Conservation (phyloP, 495 filamentous ascomycete species). For the Penicillium crystallinum region DNA sequence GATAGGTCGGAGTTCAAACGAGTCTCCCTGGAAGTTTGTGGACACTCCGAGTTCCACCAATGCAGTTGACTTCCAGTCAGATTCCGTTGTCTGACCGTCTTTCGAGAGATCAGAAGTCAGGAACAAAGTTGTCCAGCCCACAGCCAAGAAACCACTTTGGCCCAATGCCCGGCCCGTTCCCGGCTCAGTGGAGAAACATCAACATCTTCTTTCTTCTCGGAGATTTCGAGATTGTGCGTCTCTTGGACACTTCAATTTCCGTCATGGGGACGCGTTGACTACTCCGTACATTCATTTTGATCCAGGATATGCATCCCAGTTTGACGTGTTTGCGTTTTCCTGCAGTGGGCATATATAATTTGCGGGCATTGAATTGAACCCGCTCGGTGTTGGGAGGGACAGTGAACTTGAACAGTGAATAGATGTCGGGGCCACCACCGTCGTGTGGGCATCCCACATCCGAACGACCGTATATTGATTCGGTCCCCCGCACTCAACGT, state of each 20-base stretch:
- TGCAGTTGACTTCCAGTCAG: not conserved
- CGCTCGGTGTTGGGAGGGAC: too few species aligned
- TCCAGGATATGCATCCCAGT: constrained; percentile 22
- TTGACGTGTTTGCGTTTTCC: not conserved
- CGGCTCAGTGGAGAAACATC: not conserved
- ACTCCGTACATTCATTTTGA: too few species aligned
- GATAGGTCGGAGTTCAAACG: too few species aligned
- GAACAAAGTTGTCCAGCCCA: not conserved
- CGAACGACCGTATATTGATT: constrained; percentile 13
- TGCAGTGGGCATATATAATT: constrained; percentile 6
- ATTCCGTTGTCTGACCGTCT: constrained; percentile 1
- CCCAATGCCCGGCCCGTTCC: too few species aligned
- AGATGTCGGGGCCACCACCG: constrained; percentile 26
- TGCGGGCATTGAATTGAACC: constrained; percentile 11
- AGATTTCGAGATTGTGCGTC: too few species aligned
- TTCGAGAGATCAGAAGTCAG: constrained; percentile 9
- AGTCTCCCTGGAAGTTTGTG: too few species aligned
- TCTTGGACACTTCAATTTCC: too few species aligned
- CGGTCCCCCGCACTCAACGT: constrained; percentile 6
- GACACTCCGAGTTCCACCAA: constrained; percentile 10
- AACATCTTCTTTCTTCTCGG: not conserved
- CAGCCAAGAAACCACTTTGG: too few species aligned
- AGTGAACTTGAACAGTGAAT: too few species aligned
- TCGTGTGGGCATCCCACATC: constrained; percentile 20
- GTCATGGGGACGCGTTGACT: too few species aligned